Conservation (phyloP, 352 stramenopile genomes). For the Phytophthora pistaciae region DNA sequence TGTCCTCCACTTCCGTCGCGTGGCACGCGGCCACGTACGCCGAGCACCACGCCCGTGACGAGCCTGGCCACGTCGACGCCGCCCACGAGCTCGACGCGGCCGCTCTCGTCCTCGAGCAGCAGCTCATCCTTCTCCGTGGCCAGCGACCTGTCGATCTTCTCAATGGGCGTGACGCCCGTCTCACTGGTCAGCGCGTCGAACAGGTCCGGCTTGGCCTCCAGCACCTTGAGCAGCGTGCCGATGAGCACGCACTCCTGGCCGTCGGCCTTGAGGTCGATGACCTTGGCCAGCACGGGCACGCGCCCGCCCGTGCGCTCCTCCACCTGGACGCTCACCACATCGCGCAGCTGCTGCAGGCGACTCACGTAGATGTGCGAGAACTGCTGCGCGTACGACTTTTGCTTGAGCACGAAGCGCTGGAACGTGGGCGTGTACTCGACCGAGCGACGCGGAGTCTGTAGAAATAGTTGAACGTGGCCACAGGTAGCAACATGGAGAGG, state of each 20-base stretch:
- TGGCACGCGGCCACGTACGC: constrained; percentile 65
- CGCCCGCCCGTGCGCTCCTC: constrained; percentile 28
- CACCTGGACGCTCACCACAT: constrained; percentile 58
- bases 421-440: constrained; percentile 54
- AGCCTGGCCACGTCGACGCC: constrained; percentile 57
- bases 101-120: constrained; percentile 90
- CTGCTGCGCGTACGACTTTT: constrained; percentile 89
- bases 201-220: constrained; percentile 80
- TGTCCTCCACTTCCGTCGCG: constrained; percentile 39
- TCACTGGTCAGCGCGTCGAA: constrained; percentile 83
- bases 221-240: constrained; percentile 87
- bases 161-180: constrained; percentile 55
- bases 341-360: constrained; percentile 76
- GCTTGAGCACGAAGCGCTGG: constrained; percentile 86
- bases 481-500: constrained; percentile 10
- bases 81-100: constrained; percentile 78
- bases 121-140: constrained; percentile 81
- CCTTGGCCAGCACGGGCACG: constrained; percentile 65
- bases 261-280: constrained; percentile 81
- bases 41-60: constrained; percentile 83
- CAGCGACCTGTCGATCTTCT: constrained; percentile 45
- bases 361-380: constrained; percentile 94
- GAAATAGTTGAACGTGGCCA: constrained; percentile 2
- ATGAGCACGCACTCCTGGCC: constrained; percentile 78
- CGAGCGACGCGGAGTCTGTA: constrained; percentile 44